Percentiles rank a stretch among this genome's conserved stretches.
Evolutionary conservation across 83 land plant genomes (phyloP).

Genomic region (Diphasiastrum complanatum): DNA sequence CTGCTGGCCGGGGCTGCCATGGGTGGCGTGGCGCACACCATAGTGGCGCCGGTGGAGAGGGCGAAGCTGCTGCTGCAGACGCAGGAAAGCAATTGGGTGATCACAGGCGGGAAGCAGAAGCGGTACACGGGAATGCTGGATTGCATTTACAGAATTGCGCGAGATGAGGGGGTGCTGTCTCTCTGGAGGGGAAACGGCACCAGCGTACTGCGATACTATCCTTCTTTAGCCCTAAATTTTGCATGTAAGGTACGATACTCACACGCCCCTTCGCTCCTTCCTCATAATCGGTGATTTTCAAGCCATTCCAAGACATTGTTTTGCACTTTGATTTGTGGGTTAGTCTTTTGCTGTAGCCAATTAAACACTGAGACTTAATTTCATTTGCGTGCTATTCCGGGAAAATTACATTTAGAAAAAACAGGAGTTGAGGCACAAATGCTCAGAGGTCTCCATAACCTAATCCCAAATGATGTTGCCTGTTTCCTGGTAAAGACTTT

Average conservation of each 20-base stretch:
- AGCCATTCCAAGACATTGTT: not conserved
- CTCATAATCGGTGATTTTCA: not conserved
- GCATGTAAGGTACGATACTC: conserved; percentile 68
- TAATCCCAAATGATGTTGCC: too few species aligned
- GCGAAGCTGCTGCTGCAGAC: conserved; percentile 88
- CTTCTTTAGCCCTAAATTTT: conserved; percentile 96
- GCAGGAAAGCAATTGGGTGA: conserved; percentile 84
- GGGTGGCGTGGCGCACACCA: conserved; percentile 95
- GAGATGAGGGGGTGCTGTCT: conserved; percentile 74
- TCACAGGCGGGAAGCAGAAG: conserved; percentile 38
- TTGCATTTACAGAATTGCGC: conserved; percentile 66
- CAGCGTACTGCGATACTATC: conserved; percentile 84
- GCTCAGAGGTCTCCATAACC: too few species aligned
- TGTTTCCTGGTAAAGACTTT: too few species aligned
- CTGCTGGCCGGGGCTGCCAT: conserved; percentile 77
- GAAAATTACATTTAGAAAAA: too few species aligned
- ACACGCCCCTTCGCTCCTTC: conserved; percentile 2
- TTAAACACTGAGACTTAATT: too few species aligned
- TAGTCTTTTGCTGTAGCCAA: too few species aligned
- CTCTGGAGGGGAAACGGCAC: conserved; percentile 96
- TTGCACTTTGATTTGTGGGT: too few species aligned
- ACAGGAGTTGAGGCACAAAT: too few species aligned
- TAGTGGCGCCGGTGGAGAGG: conserved; percentile 93
- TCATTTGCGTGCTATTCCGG: too few species aligned
- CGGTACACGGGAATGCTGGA: conserved; percentile 86